phyloP scores from a whole-genome alignment of 306 rosid species.

The Cucumis cinereus region DNA sequence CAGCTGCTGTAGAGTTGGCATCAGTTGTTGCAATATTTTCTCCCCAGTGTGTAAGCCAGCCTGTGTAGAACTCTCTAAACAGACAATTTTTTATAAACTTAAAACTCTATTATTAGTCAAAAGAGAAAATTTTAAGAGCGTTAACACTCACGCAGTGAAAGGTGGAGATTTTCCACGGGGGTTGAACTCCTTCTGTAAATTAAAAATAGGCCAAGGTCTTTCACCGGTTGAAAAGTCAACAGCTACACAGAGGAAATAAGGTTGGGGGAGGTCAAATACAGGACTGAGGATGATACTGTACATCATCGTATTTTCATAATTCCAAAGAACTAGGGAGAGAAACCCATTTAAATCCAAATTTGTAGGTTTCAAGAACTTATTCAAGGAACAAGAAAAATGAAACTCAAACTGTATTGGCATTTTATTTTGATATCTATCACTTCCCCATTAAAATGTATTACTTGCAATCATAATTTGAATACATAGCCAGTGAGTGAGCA shows the following conservation, averaged over 20 bases:
- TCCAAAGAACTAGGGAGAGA: slow-evolving; percentile 10
- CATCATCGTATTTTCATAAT: background rate
- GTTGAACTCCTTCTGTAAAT: slow-evolving; percentile 84
- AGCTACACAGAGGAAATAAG: slow-evolving; percentile 36
- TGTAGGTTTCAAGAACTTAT: background rate
- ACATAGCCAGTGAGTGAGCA: background rate
- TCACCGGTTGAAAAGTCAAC: slow-evolving; percentile 85
- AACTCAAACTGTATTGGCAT: background rate
- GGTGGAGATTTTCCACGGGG: slow-evolving; percentile 91
- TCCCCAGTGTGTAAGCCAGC: slow-evolving; percentile 99
- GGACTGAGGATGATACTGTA: background rate
- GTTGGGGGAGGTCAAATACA: slow-evolving; percentile 8
- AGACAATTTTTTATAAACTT: slow-evolving; percentile 21
- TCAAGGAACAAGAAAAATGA: background rate
- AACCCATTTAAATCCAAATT: background rate
- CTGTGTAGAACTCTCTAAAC: slow-evolving; percentile 88
- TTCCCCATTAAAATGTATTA: background rate
- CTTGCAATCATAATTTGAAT: background rate
- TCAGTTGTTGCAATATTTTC: slow-evolving; percentile 54
- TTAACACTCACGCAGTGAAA: slow-evolving; percentile 48
- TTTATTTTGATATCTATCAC: background rate
- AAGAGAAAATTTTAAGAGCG: slow-evolving; percentile 10
- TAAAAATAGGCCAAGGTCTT: slow-evolving; percentile 78
- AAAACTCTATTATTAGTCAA: slow-evolving; percentile 5
- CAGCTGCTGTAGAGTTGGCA: slow-evolving; percentile 63